These are phyloP conservation scores for Cercis canadensis DNA, from an alignment of 306 rosid genomes.

Conservation along the genomic window DNA sequence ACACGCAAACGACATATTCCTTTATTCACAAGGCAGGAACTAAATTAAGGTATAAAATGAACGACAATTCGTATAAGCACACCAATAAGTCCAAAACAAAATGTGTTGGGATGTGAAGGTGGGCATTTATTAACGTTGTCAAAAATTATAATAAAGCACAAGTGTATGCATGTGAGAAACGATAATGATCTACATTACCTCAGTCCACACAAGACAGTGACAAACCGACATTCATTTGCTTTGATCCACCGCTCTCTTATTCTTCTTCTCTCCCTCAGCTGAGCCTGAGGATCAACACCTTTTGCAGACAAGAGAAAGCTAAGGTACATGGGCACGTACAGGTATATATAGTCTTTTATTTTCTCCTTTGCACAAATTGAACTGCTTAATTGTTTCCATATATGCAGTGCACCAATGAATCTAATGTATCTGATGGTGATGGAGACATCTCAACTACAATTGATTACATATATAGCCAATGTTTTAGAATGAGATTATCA, in stretches of 20 bases:
- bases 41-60: not conserved
- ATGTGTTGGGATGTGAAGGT: not conserved
- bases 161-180: not conserved
- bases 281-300: not conserved
- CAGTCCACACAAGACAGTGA: not conserved
- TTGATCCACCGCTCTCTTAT: not conserved
- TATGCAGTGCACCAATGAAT: not conserved
- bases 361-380: not conserved
- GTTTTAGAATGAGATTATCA: not conserved
- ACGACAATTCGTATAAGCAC: not conserved
- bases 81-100: not conserved
- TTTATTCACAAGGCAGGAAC: not conserved
- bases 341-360: not conserved
- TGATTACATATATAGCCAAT: not conserved
- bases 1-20: constrained; percentile 1
- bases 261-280: not conserved
- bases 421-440: constrained; percentile 37
- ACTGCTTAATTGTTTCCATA: not conserved
- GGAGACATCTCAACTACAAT: constrained; percentile 29
- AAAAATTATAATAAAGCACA: no score
- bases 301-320: constrained; percentile 3
- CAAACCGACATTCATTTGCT: not conserved
- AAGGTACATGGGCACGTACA: not conserved
- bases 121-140: not conserved
- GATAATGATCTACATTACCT: not conserved